Evolutionary conservation across 2,329 filamentous ascomycete species (phyloP), one percentile per base, ranked within the genome.

Genomic region (Colletotrichum sansevieriae): DNA sequence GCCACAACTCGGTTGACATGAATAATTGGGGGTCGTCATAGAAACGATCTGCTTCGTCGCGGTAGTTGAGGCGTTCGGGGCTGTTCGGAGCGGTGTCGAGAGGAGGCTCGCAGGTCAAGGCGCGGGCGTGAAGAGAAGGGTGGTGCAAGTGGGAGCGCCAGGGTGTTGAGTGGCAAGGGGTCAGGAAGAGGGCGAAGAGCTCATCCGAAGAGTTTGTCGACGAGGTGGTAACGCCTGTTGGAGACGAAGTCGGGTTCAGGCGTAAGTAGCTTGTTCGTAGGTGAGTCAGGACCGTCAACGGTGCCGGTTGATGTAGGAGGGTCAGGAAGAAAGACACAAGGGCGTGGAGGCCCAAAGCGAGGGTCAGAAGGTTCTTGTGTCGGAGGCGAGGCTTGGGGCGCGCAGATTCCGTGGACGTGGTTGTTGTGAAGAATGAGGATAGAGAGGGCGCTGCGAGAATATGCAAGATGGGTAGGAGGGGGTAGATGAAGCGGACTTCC

Each of bases 401-500:
- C n/a, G 72, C 73, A 13, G 71, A 71, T 25, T 72, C 74, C 65
- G 74, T 74, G 37, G 74, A 70, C 62, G 74, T 65, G 18, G 76
- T 63, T 35, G 76, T 83, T 9, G 81, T 80, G 77, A 95, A 94
- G 81, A 93, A 94, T 9, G 83, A 78, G 3, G 87, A 83, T 15
- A 93, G 80, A 3, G 89, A 85, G 0, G 89, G 87, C 0, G 94
- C 93, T 1, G 92, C 89, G 44, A 98, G 83, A 71, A 97, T 83
- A 77, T 96, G 93, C 7, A 99, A 86, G n/a, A 91, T 86, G 1
- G 96, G 95, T 2, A 98, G 86, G 18, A 99, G 86, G 1, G 96
- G 95, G 75, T 97, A 97, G 73, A 98, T 92, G 83, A 99, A 99
- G 75, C 96, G 93, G 74, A 97, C 93, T 84, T 99, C 96, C 79